Conservation (phyloP, 495 filamentous ascomycete genomes). For the Podospora conica region DNA sequence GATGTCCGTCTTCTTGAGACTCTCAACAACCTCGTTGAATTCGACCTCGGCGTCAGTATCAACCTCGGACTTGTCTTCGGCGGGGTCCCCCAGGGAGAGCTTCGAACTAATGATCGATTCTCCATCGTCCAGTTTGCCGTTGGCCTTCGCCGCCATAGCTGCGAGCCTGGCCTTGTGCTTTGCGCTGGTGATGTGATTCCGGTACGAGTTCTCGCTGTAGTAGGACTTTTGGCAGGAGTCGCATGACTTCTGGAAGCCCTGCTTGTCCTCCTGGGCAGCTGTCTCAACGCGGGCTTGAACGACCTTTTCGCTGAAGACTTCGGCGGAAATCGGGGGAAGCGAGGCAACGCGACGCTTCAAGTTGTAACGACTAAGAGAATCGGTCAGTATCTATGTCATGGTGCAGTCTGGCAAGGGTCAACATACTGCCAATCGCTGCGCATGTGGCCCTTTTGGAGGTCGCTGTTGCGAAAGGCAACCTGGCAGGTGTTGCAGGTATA, state of each 20-base stretch:
- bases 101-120: constrained; percentile 85
- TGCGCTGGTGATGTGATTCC: constrained; percentile 85
- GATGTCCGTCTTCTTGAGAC: constrained; percentile 66
- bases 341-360: constrained; percentile 91
- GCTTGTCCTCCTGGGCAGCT: constrained; percentile 77
- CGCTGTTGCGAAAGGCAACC: constrained; percentile 87
- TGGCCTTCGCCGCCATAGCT: constrained; percentile 24
- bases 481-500: constrained; percentile 98
- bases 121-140: constrained; percentile 52
- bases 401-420: neutral
- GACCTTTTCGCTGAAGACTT: constrained; percentile 94
- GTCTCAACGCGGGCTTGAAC: constrained; percentile 83
- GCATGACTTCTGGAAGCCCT: constrained; percentile 80
- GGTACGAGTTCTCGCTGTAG: constrained; percentile 91
- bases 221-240: constrained; percentile 83
- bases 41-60: constrained; percentile 65
- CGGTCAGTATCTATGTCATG: constrained; percentile 12
- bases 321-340: constrained; percentile 84
- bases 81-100: constrained; percentile 81
- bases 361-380: constrained; percentile 74
- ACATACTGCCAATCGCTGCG: constrained; percentile 96
- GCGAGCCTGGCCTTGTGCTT: constrained; percentile 74
- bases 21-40: constrained; percentile 71
- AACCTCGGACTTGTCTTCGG: constrained; percentile 42
- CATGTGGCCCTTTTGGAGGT: constrained; percentile 94